phyloP scores from a whole-genome alignment of 768 basidiomycete species.

The Coprinopsis marcescibilis region DNA sequence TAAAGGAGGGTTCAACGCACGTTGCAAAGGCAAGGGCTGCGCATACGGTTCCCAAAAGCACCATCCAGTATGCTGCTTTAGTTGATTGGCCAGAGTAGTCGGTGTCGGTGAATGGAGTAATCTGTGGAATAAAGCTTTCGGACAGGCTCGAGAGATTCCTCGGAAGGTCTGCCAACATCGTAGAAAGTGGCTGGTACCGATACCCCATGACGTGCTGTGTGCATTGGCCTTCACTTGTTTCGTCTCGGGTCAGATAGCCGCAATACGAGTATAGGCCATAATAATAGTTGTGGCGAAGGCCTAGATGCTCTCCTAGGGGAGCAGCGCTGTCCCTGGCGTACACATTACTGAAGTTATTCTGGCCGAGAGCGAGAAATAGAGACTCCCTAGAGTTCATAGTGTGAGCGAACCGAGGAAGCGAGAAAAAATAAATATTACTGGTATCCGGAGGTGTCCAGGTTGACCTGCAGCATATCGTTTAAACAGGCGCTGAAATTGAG shows the following conservation, averaged over 20 bases:
- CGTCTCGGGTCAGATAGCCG: slow-evolving; percentile 61
- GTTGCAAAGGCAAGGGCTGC: slow-evolving; percentile 59
- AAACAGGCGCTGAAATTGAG: background rate
- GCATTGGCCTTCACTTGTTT: slow-evolving; percentile 56
- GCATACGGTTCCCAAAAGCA: slow-evolving; percentile 67
- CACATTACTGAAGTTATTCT: slow-evolving; percentile 56
- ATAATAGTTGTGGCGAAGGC: slow-evolving; percentile 65
- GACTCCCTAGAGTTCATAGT: too few species aligned
- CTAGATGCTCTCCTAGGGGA: slow-evolving; percentile 49
- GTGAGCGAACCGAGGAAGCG: background rate
- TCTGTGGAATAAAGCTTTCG: slow-evolving; percentile 44
- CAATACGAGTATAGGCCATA: slow-evolving; percentile 84
- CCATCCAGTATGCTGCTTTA: slow-evolving; percentile 68
- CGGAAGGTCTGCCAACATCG: slow-evolving; percentile 62
- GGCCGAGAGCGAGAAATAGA: slow-evolving; percentile 26
- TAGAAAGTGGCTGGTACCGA: slow-evolving; percentile 59
- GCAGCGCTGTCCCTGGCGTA: slow-evolving; percentile 63
- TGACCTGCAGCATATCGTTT: slow-evolving; percentile 37
- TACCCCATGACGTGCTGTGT: slow-evolving; percentile 53
- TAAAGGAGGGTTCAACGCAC: slow-evolving; percentile 38
- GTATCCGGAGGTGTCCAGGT: slow-evolving; percentile 64
- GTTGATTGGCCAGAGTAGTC: slow-evolving; percentile 57
- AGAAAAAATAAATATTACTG: slow-evolving; percentile 39
- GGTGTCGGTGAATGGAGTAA: slow-evolving; percentile 46
- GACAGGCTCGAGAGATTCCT: slow-evolving; percentile 56